Evolutionary conservation across 2,329 filamentous ascomycete species (phyloP), one percentile per base, ranked within the genome.

Genomic region (Rhinocladiella mackenziei): DNA sequence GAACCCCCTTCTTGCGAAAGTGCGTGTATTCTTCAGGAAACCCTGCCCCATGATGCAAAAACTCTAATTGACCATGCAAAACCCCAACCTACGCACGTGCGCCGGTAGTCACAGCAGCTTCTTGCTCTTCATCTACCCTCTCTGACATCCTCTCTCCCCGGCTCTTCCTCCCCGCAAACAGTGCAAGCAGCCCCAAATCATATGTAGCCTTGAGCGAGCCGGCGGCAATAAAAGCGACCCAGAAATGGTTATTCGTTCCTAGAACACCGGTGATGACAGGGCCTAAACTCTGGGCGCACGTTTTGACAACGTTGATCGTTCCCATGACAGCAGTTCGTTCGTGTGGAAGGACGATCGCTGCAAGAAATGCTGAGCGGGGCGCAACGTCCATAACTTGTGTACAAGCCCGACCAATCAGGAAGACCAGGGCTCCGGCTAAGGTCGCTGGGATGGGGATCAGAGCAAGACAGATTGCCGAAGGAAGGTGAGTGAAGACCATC

Each of bases 281-380:
- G 0, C 78, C 71, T 0, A 69, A 58, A 41, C 68, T 78, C 50
- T 77, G 72, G 0, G 78, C 76, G 5, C 83, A 57, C 0, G 80
- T 84, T 7, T 80, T 70, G 20, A 83, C 51, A 54, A 78, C 77
- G 33, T 69, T 72, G 0, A 80, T 83, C 48, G 84, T 79, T 7
- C 81, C 81, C 78, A 84, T 81, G 8, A 81, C 79, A 0, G 80
- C 81, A 0, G 81, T 85, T 1, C 81, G 69, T 62, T 85, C 81
- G 43, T 77, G 73, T 0, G 80, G 76, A 49, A 72, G 74, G 2
- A 84, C 80, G 1, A 82, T 77, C 0, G 80, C 79, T 0, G 80
- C 79, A 29, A 85, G 81, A 43, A 85, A 77, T 0, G 81, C 80
- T 0, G 79, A 68, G 2, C 81, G 70, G 0, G 81, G 81, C 0